These are phyloP conservation scores for Cercospora berteroae DNA, from an alignment of 2,329 filamentous ascomycete species.

Conservation along the genomic window DNA sequence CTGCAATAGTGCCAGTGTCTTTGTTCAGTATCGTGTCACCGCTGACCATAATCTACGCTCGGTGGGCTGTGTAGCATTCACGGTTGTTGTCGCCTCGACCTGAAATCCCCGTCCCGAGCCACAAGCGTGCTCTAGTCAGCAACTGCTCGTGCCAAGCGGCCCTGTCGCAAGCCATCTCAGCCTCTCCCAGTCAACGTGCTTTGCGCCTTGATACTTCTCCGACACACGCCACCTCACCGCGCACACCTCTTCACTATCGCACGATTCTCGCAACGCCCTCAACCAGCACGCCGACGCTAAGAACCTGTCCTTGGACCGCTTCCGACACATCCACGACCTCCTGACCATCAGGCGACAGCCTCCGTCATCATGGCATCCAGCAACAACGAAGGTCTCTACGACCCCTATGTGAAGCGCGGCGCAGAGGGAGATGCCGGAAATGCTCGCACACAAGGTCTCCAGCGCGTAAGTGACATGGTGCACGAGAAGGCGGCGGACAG, in stretches of 20 bases:
- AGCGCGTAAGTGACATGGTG: slow-evolving; percentile 20
- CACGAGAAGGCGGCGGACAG: neutral
- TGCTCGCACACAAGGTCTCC: slow-evolving; percentile 28
- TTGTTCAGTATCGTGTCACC: neutral
- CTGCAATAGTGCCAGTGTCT: neutral
- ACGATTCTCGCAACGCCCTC: slow-evolving; percentile 4
- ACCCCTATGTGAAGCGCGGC: slow-evolving; percentile 31
- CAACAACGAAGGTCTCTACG: slow-evolving; percentile 28
- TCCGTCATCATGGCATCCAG: slow-evolving; percentile 24
- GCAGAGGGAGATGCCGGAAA: slow-evolving; percentile 24
- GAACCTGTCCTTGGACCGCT: neutral
- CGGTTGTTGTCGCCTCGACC: neutral
- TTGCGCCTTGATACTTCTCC: neutral
- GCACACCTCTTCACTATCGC: slow-evolving; percentile 4
- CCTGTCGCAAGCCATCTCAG: slow-evolving; percentile 7
- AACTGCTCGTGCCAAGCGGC: neutral
- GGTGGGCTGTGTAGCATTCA: slow-evolving; percentile 2
- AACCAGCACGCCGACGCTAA: neutral
- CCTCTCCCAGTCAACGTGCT: slow-evolving; percentile 1
- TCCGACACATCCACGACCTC: slow-evolving; percentile 14
- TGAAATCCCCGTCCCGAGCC: neutral
- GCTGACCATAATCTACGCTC: neutral
- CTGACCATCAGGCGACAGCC: slow-evolving; percentile 13
- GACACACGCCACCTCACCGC: neutral
- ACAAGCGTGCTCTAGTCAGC: neutral